Evolutionary conservation across 2,329 filamentous ascomycete species (phyloP), one percentile per base, ranked within the genome.

Genomic region (Neonectria ditissima): DNA sequence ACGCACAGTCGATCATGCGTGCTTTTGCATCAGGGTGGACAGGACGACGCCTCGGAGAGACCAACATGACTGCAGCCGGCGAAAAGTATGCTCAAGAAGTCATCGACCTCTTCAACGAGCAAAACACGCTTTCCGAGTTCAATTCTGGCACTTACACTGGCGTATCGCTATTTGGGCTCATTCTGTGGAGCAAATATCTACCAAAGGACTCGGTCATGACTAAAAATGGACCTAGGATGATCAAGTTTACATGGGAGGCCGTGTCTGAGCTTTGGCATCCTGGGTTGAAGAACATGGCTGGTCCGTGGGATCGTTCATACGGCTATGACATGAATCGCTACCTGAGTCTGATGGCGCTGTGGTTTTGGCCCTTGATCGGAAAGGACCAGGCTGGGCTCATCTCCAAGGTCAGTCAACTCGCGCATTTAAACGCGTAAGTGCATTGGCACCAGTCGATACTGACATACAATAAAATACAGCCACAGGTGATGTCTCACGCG

Each of bases 271-370:
- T 90, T 1, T 90, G 87, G 79, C 85, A 89, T 56, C 83, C 87
- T 1, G 80, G 82, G 2, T 74, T 90, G 76, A 84, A 82, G 66
- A 90, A 90, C 64, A 81, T 89, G 51, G 87, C 87, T 2, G 88
- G 88, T 0, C 88, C 88, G 0, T 90, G 88, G 88, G 88, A 90
- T 73, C 83, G 88, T 0, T 80, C 83, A 0, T 90, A 90, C 65
- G 87, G 87, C 1, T 89, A 84, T 61, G 87, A 90, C 63, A 89
- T 90, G 87, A 89, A 87, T 58, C 78, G 82, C 7, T 90, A 90
- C 68, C 73, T 89, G 4, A 84, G 84, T 55, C 80, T 90, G 52
- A 82, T 89, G 73, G 83, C 84, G 0, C 73, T 87, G 14, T 87
- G 87, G 76, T 81, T 90, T 65, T 90, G 87, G 87, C 82, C 84